Base-by-base conservation (phyloP, 768 basidiomycete species). In the Boletus rex-veris region DNA sequence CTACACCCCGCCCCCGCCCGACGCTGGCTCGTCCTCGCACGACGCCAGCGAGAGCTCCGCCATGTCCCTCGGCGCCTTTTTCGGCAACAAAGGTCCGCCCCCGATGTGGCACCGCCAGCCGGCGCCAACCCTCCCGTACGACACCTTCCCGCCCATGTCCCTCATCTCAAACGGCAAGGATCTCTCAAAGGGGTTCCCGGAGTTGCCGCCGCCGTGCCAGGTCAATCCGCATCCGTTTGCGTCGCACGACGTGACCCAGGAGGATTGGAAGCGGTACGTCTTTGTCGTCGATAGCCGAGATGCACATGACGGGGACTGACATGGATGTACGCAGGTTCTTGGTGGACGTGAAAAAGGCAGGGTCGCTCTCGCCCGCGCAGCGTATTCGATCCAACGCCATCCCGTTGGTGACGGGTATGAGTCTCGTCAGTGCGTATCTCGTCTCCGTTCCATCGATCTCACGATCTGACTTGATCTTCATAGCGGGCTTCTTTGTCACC, bases 221-320 rank as follows among this genome's bases (percentile, higher is more conserved):
- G 28, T 62, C 9, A 54, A 56, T 16, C 74, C 73, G 10, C 82
- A 84, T 59, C 81, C 81, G 24, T 84, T 84, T 59, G 59, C 63
- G 21, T 68, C 74, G 44, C 77, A 80, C 62, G 80, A 83, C 58
- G 64, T 84, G 4, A 58, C 50, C 0, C 75, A 82, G 64, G 69
- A 64, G 16, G 82, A 83, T 62, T 83, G 82, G 82, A 60, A 66
- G 38, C 69, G 71, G 74, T 78, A 12, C 19, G 61, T 24, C 53
- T 16, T 36, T 11, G 12, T 15, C 15, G 7, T 28, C 28, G 28
- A 28, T 28, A 8, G 28, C 7, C 28, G 7, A 7, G 35, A 16
- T 16, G 35, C 35, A 16, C 7, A 36, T 6, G 24, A 6, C 6
- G 24, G 21, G 5, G 5, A 24, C 35, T 36, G 35, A 36, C 35